Conservation (phyloP, 345 rosid species). For the Gossypium sturtianum region DNA sequence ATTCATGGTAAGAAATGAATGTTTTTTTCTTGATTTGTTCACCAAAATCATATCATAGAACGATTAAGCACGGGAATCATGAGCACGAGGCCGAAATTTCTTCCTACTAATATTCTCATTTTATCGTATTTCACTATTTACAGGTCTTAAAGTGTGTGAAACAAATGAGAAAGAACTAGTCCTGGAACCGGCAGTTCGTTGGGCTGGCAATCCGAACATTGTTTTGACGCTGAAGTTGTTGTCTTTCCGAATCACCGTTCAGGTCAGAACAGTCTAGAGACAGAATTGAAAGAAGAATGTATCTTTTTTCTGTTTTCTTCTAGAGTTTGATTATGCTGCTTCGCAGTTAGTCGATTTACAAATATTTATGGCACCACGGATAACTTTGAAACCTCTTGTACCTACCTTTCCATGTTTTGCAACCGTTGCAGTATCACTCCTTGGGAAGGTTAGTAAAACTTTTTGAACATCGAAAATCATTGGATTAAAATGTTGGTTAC, state of each 20-base stretch:
- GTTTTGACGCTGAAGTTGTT: slow-evolving; percentile 48
- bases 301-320: neutral
- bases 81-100: neutral
- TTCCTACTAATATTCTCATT: neutral
- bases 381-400: slow-evolving; percentile 65
- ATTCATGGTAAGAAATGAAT: slow-evolving; percentile 40
- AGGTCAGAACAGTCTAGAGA: slow-evolving; percentile 38
- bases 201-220: slow-evolving; percentile 81
- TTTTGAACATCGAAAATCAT: neutral
- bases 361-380: slow-evolving; percentile 43
- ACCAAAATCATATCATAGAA: neutral
- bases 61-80: neutral
- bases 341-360: slow-evolving; percentile 65
- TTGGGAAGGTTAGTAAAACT: slow-evolving; percentile 51
- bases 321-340: slow-evolving; percentile 18
- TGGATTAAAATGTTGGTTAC: neutral
- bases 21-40: neutral
- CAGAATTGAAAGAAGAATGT: slow-evolving; percentile 3
- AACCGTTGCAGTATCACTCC: slow-evolving; percentile 50
- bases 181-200: slow-evolving; percentile 62
- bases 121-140: slow-evolving; percentile 10
- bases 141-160: slow-evolving; percentile 62
- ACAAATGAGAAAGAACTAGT: slow-evolving; percentile 67
- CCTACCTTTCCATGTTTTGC: slow-evolving; percentile 83
- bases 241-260: slow-evolving; percentile 46